Base-by-base conservation (phyloP, 192 early-diverging fungal species). In the Radiomyces spectabilis region DNA sequence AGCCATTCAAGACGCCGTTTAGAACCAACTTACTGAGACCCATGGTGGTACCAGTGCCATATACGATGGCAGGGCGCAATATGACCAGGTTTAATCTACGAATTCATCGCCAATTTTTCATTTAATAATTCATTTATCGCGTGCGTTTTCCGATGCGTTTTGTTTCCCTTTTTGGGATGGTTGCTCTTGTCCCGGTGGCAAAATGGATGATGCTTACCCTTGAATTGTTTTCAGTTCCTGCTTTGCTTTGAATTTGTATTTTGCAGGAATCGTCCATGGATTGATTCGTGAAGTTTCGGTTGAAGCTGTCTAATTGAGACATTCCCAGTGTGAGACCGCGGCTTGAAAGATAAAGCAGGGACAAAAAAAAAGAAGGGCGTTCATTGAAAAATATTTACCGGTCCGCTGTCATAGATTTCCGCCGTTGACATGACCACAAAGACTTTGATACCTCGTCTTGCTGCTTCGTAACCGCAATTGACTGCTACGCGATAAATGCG, bases 381-480 rank as follows among this genome's bases (percentile, higher is more conserved):
- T 8, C 16, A 35, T 35, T 8, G 5, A 35, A 10, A 21, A 10
- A 21, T 44, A 35, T 54, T 42, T 69, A 89, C 89, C 67, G 83
- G 83, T 40, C 79, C 82, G 7, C 72, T 66, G 34, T 93, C 85
- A 68, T 94, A 95, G n/a, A 98, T 80, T 58, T 94, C 93, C 5
- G 82, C 93, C 15, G 92, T 95, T 26, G 91, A 93, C 31, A 94
- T 40, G 45, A 94, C 86, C 7, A 95, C 82, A 72, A 93, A 88
- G 5, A 76, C 77, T 41, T 85, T 85, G 26, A 82, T 81, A 1
- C 77, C 71, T 22, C 82, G 62, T 64, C 86, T 85, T 35, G 82
- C 84, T 7, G 93, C 94, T 55, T 95, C 90, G 58, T 82, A 78
- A 18, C 84, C 94, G 32, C 90, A 84, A n/a, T 75, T 72, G 27